phyloP scores from a whole-genome alignment of 2,329 filamentous ascomycete species.

The Aspergillus sojae region DNA sequence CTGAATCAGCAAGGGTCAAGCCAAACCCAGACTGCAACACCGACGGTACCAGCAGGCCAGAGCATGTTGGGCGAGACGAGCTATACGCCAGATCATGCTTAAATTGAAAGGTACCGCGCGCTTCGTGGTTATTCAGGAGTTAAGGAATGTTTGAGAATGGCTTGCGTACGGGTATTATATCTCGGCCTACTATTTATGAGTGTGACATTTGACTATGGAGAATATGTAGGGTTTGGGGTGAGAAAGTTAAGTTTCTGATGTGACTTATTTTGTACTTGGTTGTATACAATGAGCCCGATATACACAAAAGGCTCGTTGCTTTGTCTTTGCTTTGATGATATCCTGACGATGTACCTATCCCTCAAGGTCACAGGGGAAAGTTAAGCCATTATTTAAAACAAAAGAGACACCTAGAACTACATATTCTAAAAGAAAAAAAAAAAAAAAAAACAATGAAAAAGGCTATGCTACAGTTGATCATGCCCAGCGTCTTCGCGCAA shows the following conservation, averaged over 20 bases:
- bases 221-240: not conserved
- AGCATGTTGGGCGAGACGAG: conserved; percentile 69
- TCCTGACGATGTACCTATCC: not conserved
- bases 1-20: conserved; percentile 33
- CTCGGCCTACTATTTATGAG: not conserved
- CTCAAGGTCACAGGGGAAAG: not conserved
- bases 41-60: conserved; percentile 57
- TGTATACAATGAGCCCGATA: not conserved
- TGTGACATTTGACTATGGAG: not conserved
- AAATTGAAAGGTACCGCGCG: conserved; percentile 11
- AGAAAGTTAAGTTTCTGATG: not conserved
- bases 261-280: not conserved
- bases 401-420: conserved; percentile 22
- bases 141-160: conserved; percentile 19
- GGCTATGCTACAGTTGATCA: conserved; percentile 28
- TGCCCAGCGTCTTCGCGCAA: conserved; percentile 10
- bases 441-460: conserved; percentile 18
- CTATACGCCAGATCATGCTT: conserved; percentile 65
- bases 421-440: conserved; percentile 16
- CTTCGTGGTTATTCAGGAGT: conserved; percentile 17
- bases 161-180: not conserved
- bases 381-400: conserved; percentile 1
- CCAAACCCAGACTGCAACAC: conserved; percentile 55
- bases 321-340: conserved; percentile 2
- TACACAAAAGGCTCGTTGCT: not conserved